phyloP scores from a whole-genome alignment of 164 flowering plant genomes.

The Magnolia sinica region DNA sequence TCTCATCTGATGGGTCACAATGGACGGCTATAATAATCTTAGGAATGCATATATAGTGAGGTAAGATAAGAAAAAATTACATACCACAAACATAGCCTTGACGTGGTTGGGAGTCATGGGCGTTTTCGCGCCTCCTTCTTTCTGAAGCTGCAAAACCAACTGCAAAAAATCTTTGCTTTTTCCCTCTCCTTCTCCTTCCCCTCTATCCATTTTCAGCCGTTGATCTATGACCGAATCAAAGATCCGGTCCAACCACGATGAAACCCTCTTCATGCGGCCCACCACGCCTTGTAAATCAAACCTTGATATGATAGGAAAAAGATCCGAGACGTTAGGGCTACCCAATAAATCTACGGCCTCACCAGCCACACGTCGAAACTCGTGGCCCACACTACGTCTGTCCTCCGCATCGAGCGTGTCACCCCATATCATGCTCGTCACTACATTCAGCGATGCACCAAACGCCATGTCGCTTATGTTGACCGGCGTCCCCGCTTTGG shows the following conservation, averaged over 20 bases:
- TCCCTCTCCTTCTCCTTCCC: neutral
- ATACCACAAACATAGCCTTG: constrained; percentile 41
- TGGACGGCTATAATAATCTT: too few relatives aligned
- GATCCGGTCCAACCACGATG: constrained; percentile 28
- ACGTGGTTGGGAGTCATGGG: constrained; percentile 21
- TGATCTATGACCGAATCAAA: constrained; percentile 15
- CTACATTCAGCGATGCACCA: constrained; percentile 31
- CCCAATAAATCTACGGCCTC: constrained; percentile 35
- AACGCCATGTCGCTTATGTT: constrained; percentile 44
- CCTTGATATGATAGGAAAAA: constrained; percentile 39
- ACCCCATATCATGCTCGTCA: constrained; percentile 56
- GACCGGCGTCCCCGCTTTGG: constrained; percentile 26
- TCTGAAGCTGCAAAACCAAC: neutral
- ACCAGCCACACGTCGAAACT: constrained; percentile 30
- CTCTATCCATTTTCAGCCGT: neutral
- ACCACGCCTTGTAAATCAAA: constrained; percentile 38
- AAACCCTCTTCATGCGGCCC: neutral
- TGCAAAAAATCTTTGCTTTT: constrained; percentile 5
- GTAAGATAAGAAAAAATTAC: too few relatives aligned
- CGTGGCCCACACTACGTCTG: constrained; percentile 28
- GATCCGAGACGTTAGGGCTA: constrained; percentile 51
- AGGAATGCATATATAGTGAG: too few relatives aligned
- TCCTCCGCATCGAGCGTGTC: constrained; percentile 31
- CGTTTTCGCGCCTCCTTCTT: neutral
- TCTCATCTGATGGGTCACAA: too few relatives aligned